Evolutionary conservation across 208 protist genomes (phyloP), one percentile per base, ranked within the genome.

Genomic region (Trypanosoma platydactyli): DNA sequence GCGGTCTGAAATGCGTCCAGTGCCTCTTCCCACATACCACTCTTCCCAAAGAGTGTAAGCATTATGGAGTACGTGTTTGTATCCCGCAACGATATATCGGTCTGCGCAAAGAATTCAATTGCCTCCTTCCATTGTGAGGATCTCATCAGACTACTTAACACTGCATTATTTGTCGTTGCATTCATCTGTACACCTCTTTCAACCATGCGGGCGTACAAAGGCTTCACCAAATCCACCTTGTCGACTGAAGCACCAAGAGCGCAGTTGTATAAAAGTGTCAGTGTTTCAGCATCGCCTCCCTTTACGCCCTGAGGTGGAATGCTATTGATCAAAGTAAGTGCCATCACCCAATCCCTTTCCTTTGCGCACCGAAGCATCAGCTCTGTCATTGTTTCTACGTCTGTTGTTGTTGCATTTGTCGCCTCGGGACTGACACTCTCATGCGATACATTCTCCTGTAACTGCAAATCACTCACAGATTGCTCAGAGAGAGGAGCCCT

Each of bases 241-340:
- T 90, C 86, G 18, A 94, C 83, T 0, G 86, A 79, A 0, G 91
- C 83, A 56, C 84, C 86, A 35, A 96, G 61, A 13, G 84, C 88
- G 51, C 91, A 96, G 60, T 96, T 96, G 75, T 92, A 94, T 9
- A 96, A 40, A n/a, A 96, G 74, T 16, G 86, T 92, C n/a, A 92
- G 38, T 16, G 86, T 80, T 5, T 83, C 80, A 3, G 73, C 52
- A 40, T 89, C 22, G 52, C 60, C 48, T 41, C 13, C 24, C 16
- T 76, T 71, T 40, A 59, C 27, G 24, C 51, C 57, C 11, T 62
- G n/a, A 7, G 27, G 45, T 24, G 60, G 57, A 13, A 91, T 64
- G 25, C 54, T 27, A 12, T 73, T 41, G 0, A 96, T 63, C 9
- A 80, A 64, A 15, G 73, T 52, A 11, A 93, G 61, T 45, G 91